Evolutionary conservation across 805 yeast genomes (phyloP).

Genomic region (Monosporozyma unispora): DNA sequence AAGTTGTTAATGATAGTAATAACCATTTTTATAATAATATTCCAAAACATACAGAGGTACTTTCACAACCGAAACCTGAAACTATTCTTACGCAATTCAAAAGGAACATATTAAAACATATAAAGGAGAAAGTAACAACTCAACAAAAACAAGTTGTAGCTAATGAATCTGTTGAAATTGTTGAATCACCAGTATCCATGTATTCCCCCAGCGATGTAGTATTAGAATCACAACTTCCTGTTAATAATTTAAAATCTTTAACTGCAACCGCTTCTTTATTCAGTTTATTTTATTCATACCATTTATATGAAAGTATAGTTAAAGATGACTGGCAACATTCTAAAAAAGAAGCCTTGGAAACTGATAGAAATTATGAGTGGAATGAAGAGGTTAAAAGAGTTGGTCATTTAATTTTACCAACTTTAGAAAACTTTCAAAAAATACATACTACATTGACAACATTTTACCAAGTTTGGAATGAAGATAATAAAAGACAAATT

Average conservation of each 20-base stretch:
- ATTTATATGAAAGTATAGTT: constrained; percentile 14
- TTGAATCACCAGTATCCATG: neutral
- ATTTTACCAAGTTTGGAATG: constrained; percentile 20
- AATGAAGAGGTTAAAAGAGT: constrained; percentile 8
- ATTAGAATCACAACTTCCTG: neutral
- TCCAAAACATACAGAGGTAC: neutral
- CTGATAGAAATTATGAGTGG: constrained; percentile 7
- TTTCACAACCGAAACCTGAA: neutral
- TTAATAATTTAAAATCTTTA: neutral
- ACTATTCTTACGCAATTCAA: neutral
- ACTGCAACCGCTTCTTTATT: constrained; percentile 21
- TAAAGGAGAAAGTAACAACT: neutral
- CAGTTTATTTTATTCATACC: constrained; percentile 23
- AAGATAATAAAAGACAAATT: constrained; percentile 10
- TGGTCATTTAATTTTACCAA: neutral
- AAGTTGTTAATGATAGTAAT: neutral
- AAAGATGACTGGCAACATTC: neutral
- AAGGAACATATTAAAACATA: neutral
- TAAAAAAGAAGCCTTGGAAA: neutral
- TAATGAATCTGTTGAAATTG: neutral
- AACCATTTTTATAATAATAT: neutral
- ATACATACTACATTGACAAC: neutral
- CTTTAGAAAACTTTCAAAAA: neutral
- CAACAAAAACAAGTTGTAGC: neutral
- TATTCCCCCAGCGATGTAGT: neutral